Percentiles rank a stretch among this genome's conserved stretches.
Evolutionary conservation across 495 filamentous ascomycete genomes (phyloP).

Genomic region (Pseudoneurospora amorphoporcata): DNA sequence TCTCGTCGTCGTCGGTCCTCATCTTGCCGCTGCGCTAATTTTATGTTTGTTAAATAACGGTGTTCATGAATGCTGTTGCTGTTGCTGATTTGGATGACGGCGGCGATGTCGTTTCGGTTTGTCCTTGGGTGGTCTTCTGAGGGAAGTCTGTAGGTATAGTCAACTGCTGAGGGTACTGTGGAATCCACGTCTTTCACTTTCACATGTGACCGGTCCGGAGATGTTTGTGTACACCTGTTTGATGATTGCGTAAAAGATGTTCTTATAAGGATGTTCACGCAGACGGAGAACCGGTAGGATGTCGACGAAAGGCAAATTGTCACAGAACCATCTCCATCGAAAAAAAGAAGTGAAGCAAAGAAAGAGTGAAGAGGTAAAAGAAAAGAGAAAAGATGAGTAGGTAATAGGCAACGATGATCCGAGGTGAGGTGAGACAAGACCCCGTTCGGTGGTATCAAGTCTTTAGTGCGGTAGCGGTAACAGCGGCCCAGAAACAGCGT

Average conservation of each 20-base stretch:
- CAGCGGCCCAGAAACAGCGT: neutral
- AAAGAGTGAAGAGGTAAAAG: neutral
- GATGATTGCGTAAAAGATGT: neutral
- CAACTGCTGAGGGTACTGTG: neutral
- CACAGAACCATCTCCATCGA: neutral
- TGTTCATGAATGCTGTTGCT: neutral
- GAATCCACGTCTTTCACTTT: neutral
- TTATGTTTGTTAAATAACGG: neutral
- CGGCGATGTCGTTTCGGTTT: neutral
- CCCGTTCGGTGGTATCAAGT: neutral
- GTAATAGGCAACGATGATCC: neutral
- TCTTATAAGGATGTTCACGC: neutral
- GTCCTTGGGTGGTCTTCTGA: neutral
- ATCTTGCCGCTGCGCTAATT: slow-evolving; percentile 5
- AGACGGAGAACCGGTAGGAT: neutral
- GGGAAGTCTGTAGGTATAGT: neutral
- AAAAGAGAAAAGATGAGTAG: neutral
- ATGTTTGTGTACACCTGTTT: neutral
- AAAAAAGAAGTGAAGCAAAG: neutral
- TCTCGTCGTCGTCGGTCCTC: neutral
- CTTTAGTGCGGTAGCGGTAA: neutral
- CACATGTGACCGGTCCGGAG: neutral
- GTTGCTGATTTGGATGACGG: neutral
- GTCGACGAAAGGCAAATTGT: neutral
- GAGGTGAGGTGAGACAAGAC: neutral